A percentile compares a stretch with the other conserved stretches of the same genome.
Evolutionary conservation across 192 early-diverging fungal genomes (phyloP).

Genomic region (Rhizophlyctis rosea): DNA sequence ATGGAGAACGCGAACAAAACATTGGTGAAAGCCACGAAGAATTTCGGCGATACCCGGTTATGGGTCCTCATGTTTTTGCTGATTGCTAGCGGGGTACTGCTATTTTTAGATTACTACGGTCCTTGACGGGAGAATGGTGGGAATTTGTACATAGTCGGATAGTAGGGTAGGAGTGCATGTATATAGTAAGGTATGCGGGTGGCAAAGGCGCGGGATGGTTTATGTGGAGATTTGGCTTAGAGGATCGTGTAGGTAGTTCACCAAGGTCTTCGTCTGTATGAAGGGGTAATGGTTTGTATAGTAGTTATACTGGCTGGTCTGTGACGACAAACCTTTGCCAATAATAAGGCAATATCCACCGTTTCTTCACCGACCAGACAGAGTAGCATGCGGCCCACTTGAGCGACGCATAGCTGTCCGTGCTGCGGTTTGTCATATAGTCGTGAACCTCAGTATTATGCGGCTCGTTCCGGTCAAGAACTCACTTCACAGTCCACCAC

Average conservation of each 20-base stretch:
- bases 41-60: slow-evolving; percentile 34
- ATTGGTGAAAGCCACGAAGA: slow-evolving; percentile 27
- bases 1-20: slow-evolving; percentile 33
- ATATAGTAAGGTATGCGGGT: too few species aligned
- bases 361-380: slow-evolving; percentile 41
- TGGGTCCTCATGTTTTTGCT: slow-evolving; percentile 44
- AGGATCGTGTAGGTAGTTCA: background rate
- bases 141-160: too few species aligned
- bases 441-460: too few species aligned
- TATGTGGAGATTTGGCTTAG: background rate
- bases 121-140: too few species aligned
- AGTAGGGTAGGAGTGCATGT: background rate
- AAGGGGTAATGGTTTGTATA: background rate
- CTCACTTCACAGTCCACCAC: slow-evolving; percentile 36
- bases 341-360: slow-evolving; percentile 46
- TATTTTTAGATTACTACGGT: slow-evolving; percentile 45
- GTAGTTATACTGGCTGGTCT: too few species aligned
- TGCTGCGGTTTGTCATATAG: too few species aligned
- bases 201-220: too few species aligned
- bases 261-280: background rate
- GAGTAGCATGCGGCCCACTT: slow-evolving; percentile 34
- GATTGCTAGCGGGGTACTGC: slow-evolving; percentile 30
- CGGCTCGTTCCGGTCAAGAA: too few species aligned
- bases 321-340: slow-evolving; percentile 36
- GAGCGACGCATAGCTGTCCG: slow-evolving; percentile 39